Base-by-base conservation (phyloP, 192 early-diverging fungal genomes). In the Entrophospora sp. region DNA sequence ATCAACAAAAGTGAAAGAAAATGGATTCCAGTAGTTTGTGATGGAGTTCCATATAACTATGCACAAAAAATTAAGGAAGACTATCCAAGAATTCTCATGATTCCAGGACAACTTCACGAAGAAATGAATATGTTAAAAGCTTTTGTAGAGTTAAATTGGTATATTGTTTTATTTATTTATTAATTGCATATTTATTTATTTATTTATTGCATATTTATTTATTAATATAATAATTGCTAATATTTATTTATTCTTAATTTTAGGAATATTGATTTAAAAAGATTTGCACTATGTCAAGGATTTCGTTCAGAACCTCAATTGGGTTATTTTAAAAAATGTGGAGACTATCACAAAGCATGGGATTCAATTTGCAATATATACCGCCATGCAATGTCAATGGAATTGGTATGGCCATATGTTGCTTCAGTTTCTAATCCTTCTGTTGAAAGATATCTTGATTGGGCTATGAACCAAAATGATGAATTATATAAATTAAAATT, bases 301-400 rank as follows among this genome's bases (percentile, higher is more conserved):
- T 55, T 30, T 55, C 25, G 52, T 30, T 30, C 52, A 34, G 52
- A 55, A 55, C 25, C 25, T 55, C 52, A 55, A 16, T n/a, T 55
- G 6, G 24, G 3, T 2, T 55, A 22, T 34, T 55, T 55, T 27
- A 55, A 55, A 34, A 55, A 34, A 31, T 55, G 52, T 55, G n/a
- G 2, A 4, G 28, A 55, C 28, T 28, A 55, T 30, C 27, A 55
- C 24, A 55, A 55, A 34, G 6, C 28, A 32, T 55, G 52, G 34
- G 34, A 58, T 36, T 58, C 56, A 6, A 58, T 58, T 18, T 58
- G 56, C 18, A 58, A 58, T 16, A 58, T 58, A 20, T 58, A 58
- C 9, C 5, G 8, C 0, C 16, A 37, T 38, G 56, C 52, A 30
- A 55, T 55, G 52, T 2, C 52, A 10, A 22, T 3, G 2, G 52